Percentiles rank a stretch among this genome's conserved stretches.
Evolutionary conservation across 495 filamentous ascomycete genomes (phyloP).

Genomic region (Penicillium turbatum): DNA sequence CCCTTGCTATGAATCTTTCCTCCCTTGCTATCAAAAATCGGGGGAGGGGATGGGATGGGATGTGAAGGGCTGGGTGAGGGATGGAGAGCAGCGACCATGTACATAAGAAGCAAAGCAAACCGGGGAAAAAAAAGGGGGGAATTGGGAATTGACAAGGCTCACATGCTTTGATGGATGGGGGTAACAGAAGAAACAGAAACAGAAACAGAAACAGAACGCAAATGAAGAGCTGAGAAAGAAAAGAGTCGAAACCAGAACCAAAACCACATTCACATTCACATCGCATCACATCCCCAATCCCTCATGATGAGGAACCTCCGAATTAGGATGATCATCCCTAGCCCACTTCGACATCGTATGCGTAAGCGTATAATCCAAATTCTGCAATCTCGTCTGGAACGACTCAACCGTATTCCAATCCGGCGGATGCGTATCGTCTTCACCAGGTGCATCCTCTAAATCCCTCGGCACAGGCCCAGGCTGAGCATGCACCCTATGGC

Average conservation of each 20-base stretch:
- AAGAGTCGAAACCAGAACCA: not conserved
- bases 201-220: not conserved
- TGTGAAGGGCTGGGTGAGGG: not conserved
- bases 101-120: slow-evolving; percentile 1
- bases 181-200: slow-evolving; percentile 8
- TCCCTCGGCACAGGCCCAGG: not conserved
- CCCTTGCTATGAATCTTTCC: slow-evolving; percentile 25
- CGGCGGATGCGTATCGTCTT: slow-evolving; percentile 9
- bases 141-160: not conserved
- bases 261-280: too few species aligned
- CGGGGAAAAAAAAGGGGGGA: not conserved
- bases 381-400: slow-evolving; percentile 21
- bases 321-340: slow-evolving; percentile 21
- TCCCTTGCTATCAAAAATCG: slow-evolving; percentile 5
- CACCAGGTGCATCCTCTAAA: slow-evolving; percentile 11
- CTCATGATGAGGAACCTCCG: slow-evolving; percentile 23
- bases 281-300: slow-evolving; percentile 22
- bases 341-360: slow-evolving; percentile 27
- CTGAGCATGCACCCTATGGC: not conserved
- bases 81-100: slow-evolving; percentile 1
- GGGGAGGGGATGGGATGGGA: not conserved
- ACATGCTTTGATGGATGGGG: slow-evolving; percentile 1
- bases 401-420: slow-evolving; percentile 22
- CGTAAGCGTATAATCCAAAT: slow-evolving; percentile 17
- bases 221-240: not conserved